phyloP scores from a whole-genome alignment of 139 green algal species.

The Coccomyxa sp. region DNA sequence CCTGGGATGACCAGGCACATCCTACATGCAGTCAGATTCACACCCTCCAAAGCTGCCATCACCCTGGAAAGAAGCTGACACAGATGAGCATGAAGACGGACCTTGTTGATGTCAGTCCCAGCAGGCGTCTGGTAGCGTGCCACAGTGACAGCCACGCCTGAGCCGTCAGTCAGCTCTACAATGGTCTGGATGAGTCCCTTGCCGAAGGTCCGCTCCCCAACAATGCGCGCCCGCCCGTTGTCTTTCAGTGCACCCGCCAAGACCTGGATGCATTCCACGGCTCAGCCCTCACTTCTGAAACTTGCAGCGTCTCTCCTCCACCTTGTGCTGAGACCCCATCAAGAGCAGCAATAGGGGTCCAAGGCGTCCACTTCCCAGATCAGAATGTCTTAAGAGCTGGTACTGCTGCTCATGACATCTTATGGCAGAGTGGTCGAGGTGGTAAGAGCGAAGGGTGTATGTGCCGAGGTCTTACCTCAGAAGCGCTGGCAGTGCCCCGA shows the following conservation, averaged over 20 bases:
- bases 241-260: conserved; percentile 92
- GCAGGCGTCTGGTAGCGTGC: conserved; percentile 76
- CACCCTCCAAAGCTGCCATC: not conserved
- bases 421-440: no score
- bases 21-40: not conserved
- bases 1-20: no score
- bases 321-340: no score
- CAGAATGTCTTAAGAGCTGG: no score
- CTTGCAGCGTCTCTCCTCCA: no score
- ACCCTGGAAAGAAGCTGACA: not conserved
- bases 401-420: no score
- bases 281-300: no score
- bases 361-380: no score
- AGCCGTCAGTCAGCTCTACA: conserved; percentile 79
- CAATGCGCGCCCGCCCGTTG: conserved; percentile 68
- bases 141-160: conserved; percentile 88
- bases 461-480: conserved; percentile 63
- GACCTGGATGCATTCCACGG: conserved; percentile 50
- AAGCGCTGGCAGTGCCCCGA: conserved; percentile 88
- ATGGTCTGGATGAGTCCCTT: conserved; percentile 98
- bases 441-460: no score
- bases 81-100: not conserved
- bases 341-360: no score
- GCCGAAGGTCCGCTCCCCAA: conserved; percentile 88
- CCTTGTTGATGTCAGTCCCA: conserved; percentile 75